Percentiles rank a stretch among this genome's conserved stretches.
Evolutionary conservation across 768 basidiomycete genomes (phyloP).

Genomic region (Lactarius psammicola): DNA sequence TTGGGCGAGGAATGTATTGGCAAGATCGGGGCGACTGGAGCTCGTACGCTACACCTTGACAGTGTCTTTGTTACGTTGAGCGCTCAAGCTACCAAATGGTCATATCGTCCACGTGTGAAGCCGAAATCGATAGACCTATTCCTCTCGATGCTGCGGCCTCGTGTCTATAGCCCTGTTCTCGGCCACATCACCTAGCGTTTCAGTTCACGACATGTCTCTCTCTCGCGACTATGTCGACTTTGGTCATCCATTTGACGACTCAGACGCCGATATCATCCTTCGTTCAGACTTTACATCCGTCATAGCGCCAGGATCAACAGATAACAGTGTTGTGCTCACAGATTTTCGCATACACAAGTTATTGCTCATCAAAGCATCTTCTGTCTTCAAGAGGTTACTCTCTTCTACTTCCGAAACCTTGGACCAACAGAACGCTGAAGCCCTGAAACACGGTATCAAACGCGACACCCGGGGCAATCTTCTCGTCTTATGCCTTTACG

Average conservation of each 20-base stretch:
- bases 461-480: neutral
- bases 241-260: constrained; percentile 58
- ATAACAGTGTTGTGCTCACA: neutral
- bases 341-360: constrained; percentile 14
- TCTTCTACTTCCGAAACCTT: neutral
- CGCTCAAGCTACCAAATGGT: constrained; percentile 1
- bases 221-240: too few relatives aligned
- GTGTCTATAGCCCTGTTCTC: neutral
- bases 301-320: neutral
- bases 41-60: neutral
- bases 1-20: constrained; percentile 4
- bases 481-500: constrained; percentile 5
- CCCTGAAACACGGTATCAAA: neutral
- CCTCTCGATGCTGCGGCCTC: neutral
- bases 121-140: neutral
- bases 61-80: neutral
- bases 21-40: neutral
- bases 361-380: constrained; percentile 15
- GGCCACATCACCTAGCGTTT: neutral
- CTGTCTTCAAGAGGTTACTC: constrained; percentile 15
- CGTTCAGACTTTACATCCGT: neutral
- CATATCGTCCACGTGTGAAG: neutral
- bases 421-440: neutral
- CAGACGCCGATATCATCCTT: constrained; percentile 36
- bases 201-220: constrained; percentile 6